A percentile compares a stretch with the other conserved stretches of the same genome.
These are phyloP conservation scores for Thielaviopsis cerberus DNA, from an alignment of 2,329 filamentous ascomycete genomes.

Conservation along the genomic window DNA sequence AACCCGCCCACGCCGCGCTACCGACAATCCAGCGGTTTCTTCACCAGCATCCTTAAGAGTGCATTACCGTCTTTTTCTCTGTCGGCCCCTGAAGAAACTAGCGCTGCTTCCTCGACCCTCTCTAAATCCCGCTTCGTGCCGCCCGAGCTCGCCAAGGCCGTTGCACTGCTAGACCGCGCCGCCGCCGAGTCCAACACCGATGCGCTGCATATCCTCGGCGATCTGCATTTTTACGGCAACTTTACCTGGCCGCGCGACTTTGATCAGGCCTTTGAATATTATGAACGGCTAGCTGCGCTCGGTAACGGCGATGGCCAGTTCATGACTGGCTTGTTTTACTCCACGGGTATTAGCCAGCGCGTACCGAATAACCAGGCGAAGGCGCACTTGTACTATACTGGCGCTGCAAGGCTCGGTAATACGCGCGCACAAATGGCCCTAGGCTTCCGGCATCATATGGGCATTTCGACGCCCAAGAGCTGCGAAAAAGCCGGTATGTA, in stretches of 20 bases:
- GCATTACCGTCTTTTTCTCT: conserved; percentile 10
- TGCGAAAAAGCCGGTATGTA: conserved; percentile 73
- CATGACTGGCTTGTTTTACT: conserved; percentile 91
- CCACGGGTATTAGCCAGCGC: conserved; percentile 68
- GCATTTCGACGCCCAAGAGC: conserved; percentile 67
- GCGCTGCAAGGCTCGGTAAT: conserved; percentile 70
- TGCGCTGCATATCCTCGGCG: conserved; percentile 72
- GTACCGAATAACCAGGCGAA: conserved; percentile 77
- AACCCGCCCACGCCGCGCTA: conserved; percentile 4
- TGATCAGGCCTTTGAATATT: conserved; percentile 58
- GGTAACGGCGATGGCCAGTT: conserved; percentile 88
- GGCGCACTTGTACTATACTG: conserved; percentile 82
- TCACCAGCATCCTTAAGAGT: not conserved
- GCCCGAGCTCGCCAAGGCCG: conserved; percentile 23
- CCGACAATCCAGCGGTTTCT: conserved; percentile 2
- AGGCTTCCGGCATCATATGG: conserved; percentile 67
- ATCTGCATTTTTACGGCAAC: conserved; percentile 95
- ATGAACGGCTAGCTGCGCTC: conserved; percentile 54
- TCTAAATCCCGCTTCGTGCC: not conserved
- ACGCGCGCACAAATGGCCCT: conserved; percentile 84
- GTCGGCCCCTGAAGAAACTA: conserved; percentile 1
- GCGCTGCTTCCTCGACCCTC: not conserved
- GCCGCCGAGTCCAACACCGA: conserved; percentile 48
- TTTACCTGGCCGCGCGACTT: conserved; percentile 75
- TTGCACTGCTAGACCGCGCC: conserved; percentile 33